A percentile compares a stretch with the other conserved stretches of the same genome.
phyloP scores from a whole-genome alignment of 2,329 filamentous ascomycete genomes.

The Endoconidiophora polonica region DNA sequence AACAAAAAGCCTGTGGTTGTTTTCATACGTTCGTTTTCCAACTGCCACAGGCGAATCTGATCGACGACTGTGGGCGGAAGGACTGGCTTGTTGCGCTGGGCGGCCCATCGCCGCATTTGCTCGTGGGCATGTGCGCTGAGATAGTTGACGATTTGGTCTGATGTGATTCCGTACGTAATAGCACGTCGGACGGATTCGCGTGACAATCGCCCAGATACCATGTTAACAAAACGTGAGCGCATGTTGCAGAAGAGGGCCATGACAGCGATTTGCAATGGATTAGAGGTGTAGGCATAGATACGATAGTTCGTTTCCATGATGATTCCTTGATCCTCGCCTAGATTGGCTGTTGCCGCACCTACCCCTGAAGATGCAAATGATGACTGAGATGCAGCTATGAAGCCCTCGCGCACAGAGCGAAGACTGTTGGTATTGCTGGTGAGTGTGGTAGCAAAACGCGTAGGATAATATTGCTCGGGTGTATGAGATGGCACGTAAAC shows the following conservation, averaged over 20 bases:
- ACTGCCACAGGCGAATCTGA: slow-evolving; percentile 93
- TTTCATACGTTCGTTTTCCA: slow-evolving; percentile 89
- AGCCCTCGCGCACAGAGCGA: slow-evolving; percentile 50
- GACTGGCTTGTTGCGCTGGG: slow-evolving; percentile 45
- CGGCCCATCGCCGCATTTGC: slow-evolving; percentile 61
- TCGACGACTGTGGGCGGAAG: slow-evolving; percentile 92
- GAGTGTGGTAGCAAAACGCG: slow-evolving; percentile 81
- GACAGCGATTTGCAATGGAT: slow-evolving; percentile 84
- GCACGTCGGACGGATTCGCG: slow-evolving; percentile 77
- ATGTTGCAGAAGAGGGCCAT: slow-evolving; percentile 79
- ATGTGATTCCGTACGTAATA: slow-evolving; percentile 79
- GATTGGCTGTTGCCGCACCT: slow-evolving; percentile 30
- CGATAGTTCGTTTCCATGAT: slow-evolving; percentile 98
- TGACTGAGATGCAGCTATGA: slow-evolving; percentile 42
- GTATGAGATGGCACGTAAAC: slow-evolving; percentile 53
- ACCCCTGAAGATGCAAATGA: slow-evolving; percentile 23
- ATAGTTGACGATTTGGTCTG: slow-evolving; percentile 89
- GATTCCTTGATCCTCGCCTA: slow-evolving; percentile 49
- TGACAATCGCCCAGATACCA: slow-evolving; percentile 81
- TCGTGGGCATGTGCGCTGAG: slow-evolving; percentile 85
- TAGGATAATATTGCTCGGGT: slow-evolving; percentile 62
- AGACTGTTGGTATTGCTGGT: slow-evolving; percentile 64
- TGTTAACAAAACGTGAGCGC: slow-evolving; percentile 80
- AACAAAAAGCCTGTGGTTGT: slow-evolving; percentile 73
- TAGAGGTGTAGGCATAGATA: slow-evolving; percentile 90